Evolutionary conservation across 805 yeast species (phyloP).

Genomic region (Wickerhamiella galacta): DNA sequence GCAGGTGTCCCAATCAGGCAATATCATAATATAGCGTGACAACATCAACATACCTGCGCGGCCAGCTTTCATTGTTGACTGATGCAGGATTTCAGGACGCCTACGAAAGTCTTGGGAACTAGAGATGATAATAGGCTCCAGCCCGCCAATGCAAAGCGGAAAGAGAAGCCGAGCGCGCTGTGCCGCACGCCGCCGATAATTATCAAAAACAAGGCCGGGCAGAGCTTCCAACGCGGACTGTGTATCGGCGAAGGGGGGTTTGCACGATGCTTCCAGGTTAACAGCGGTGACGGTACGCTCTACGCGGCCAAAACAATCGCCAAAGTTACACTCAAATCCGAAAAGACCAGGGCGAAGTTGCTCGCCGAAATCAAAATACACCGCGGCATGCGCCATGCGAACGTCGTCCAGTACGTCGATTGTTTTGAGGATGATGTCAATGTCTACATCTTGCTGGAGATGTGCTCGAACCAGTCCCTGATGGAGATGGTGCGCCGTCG

Average conservation of each 20-base stretch:
- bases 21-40: neutral
- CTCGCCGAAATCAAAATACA: conserved; percentile 92
- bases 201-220: conserved; percentile 71
- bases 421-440: conserved; percentile 94
- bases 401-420: conserved; percentile 82
- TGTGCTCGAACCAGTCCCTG: conserved; percentile 85
- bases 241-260: conserved; percentile 97
- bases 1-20: neutral
- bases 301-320: conserved; percentile 98
- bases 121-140: conserved; percentile 5
- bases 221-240: conserved; percentile 77
- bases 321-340: conserved; percentile 78
- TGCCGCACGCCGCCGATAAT: conserved; percentile 95
- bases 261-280: conserved; percentile 95
- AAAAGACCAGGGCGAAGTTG: conserved; percentile 62
- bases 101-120: conserved; percentile 4
- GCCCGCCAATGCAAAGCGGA: conserved; percentile 34
- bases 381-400: conserved; percentile 72
- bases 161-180: conserved; percentile 74
- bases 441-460: conserved; percentile 83
- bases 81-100: conserved; percentile 6
- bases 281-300: conserved; percentile 65
- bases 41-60: neutral
- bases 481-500: conserved; percentile 83
- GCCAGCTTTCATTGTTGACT: neutral